These are phyloP conservation scores for Kodamaea suecica DNA, from an alignment of 1,139 yeast genomes.

Conservation along the genomic window DNA sequence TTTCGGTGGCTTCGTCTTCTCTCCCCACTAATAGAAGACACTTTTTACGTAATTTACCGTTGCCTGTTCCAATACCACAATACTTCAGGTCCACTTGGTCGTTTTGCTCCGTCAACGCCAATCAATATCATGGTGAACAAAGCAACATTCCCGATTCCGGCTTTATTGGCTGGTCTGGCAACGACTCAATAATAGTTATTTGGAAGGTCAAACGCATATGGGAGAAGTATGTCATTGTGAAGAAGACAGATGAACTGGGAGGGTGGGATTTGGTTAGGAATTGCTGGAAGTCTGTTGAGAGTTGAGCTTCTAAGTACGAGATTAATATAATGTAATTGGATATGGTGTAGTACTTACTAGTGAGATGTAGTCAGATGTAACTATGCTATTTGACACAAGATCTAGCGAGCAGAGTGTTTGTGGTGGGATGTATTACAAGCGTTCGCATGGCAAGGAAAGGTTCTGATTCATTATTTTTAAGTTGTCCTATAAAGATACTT, in stretches of 20 bases:
- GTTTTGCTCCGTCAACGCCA: conserved; percentile 73
- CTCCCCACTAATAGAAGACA: conserved; percentile 56
- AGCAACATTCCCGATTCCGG: conserved; percentile 50
- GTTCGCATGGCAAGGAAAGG: no score
- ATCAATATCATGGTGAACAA: conserved; percentile 32
- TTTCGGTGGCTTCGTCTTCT: conserved; percentile 4
- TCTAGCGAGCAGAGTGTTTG: no score
- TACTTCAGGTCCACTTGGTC: conserved; percentile 91
- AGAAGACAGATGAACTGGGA: conserved; percentile 26
- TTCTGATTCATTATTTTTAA: no score
- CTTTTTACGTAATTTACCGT: conserved; percentile 61
- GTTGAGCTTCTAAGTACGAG: no score
- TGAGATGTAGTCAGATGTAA: no score
- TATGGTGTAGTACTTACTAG: no score
- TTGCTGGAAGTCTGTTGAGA: conserved; percentile 59
- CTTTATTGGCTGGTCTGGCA: conserved; percentile 75
- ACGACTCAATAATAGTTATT: conserved; percentile 60
- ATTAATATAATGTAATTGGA: no score
- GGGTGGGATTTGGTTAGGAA: conserved; percentile 63
- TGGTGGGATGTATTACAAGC: no score
- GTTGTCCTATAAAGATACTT: no score
- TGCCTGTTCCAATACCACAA: conserved; percentile 56
- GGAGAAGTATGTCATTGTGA: conserved; percentile 75
- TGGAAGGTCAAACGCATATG: conserved; percentile 75
- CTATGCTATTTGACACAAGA: no score